Base-by-base conservation (phyloP, 257 asterid species). In the Parsonsia alboflavescens region DNA sequence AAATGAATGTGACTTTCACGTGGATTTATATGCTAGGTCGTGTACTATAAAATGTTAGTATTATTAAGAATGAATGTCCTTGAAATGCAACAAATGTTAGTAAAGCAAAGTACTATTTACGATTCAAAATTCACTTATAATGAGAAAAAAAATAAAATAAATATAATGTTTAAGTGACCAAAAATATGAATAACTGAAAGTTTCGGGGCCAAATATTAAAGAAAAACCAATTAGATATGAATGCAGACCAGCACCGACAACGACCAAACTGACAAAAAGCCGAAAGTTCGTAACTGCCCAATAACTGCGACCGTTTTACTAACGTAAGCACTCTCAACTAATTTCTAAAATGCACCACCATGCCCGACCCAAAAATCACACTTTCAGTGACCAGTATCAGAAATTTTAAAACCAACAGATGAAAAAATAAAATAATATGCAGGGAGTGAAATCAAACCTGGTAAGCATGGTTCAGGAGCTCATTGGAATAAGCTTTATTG, bases 381-480 rank as follows among this genome's bases (percentile, higher is more conserved):
- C 39, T 57, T 73, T 44, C n/a, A 61, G 69, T 30, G 15, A 44
- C 59, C 30, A 21, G 2, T 4, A 24, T 44, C 50, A 62, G 59
- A 44, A 6, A 39, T 62, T 73, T 30, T 28, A 36, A 16, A 16
- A 45, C 42, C 53, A 21, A 22, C 52, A 26, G n/a, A n/a, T 45
- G 65, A 41, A 41, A 26, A 56, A 48, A 44, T 7, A 2, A 11
- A 11, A 68, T 1, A 33, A 33, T 33, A 33, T 33, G 3, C n/a
- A 33, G 3, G 3, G 56, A 42, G 49, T 24, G 54, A 68, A 42
- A 58, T 28, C 59, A 70, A 70, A 93, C 98, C 97, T 93, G 96
- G 66, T 57, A 44, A 3, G 97, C 94, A 26, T 93, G 98, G 75
- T 80, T 79, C 11, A 93, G 97, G n/a, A 93, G 96, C 83, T 76